These are phyloP conservation scores for Eleusine coracana DNA, from an alignment of 176 grass and related monocot species.

Conservation along the genomic window DNA sequence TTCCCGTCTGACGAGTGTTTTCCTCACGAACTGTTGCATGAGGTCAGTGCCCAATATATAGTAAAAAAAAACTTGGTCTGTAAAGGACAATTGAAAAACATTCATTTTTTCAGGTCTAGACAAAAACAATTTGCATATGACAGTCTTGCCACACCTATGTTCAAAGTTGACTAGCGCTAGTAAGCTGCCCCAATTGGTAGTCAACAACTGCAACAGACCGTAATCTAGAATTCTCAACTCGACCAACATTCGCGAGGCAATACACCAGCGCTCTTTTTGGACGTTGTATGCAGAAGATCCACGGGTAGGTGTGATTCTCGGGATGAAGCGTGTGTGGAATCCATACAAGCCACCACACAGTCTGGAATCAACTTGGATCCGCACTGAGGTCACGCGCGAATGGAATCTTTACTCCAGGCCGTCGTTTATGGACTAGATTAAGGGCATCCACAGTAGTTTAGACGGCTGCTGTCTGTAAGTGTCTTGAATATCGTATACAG, in stretches of 20 bases:
- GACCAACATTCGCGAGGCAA: neutral
- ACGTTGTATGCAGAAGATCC: slow-evolving; percentile 21
- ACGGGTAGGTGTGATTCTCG: neutral
- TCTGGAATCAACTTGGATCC: slow-evolving; percentile 11
- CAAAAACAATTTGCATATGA: neutral
- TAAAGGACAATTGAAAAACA: too few species aligned
- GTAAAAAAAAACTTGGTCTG: too few species aligned
- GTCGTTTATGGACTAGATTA: neutral
- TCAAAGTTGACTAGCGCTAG: neutral
- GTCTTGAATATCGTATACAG: too few species aligned
- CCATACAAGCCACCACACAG: neutral
- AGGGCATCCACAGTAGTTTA: too few species aligned
- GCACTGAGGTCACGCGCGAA: neutral
- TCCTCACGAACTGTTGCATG: neutral
- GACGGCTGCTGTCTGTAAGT: too few species aligned
- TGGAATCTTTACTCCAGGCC: slow-evolving; percentile 20
- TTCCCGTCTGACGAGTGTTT: neutral
- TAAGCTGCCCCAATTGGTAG: neutral
- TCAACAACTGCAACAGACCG: neutral
- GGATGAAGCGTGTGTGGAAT: slow-evolving; percentile 29
- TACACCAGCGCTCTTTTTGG: neutral
- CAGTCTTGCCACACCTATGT: too few species aligned
- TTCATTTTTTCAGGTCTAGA: too few species aligned
- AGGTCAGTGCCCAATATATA: neutral
- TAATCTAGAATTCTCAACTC: neutral